Conservation (phyloP, 2,329 filamentous ascomycete genomes). For the Pestalotiopsis sp. region DNA sequence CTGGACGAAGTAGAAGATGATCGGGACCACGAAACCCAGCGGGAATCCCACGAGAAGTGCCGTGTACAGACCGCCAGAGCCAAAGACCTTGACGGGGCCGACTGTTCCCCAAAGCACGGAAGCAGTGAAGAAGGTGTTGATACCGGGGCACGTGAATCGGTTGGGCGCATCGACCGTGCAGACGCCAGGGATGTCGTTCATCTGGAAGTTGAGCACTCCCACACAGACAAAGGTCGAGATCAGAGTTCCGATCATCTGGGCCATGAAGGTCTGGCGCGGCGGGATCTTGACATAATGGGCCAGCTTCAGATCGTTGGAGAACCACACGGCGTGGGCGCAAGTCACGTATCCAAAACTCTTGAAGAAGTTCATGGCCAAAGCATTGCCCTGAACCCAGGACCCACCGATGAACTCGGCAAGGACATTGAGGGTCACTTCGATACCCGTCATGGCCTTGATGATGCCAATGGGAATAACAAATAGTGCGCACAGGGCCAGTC, state of each 20-base stretch:
- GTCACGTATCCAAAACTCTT: constrained; percentile 47
- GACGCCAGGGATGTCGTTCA: constrained; percentile 47
- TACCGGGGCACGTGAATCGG: constrained; percentile 53
- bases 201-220: constrained; percentile 43
- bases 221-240: constrained; percentile 54
- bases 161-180: constrained; percentile 50
- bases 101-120: constrained; percentile 44
- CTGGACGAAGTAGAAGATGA: constrained; percentile 32
- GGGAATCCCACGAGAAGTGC: constrained; percentile 34
- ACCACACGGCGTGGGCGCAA: constrained; percentile 29
- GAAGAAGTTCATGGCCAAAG: constrained; percentile 57
- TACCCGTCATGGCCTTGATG: constrained; percentile 55
- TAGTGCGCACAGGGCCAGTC: constrained; percentile 49
- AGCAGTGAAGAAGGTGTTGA: constrained; percentile 52
- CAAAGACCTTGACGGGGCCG: constrained; percentile 40
- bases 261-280: constrained; percentile 59
- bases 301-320: constrained; percentile 44
- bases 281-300: constrained; percentile 64
- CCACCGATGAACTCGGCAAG: constrained; percentile 57
- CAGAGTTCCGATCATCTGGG: constrained; percentile 61
- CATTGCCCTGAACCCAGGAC: constrained; percentile 52
- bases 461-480: constrained; percentile 56
- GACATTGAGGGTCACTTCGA: constrained; percentile 55
- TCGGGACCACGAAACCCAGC: constrained; percentile 32
- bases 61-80: constrained; percentile 36